Evolutionary conservation across 768 basidiomycete genomes (phyloP), one percentile per base, ranked within the genome.

Genomic region (Omphalotus guepiniiformis): DNA sequence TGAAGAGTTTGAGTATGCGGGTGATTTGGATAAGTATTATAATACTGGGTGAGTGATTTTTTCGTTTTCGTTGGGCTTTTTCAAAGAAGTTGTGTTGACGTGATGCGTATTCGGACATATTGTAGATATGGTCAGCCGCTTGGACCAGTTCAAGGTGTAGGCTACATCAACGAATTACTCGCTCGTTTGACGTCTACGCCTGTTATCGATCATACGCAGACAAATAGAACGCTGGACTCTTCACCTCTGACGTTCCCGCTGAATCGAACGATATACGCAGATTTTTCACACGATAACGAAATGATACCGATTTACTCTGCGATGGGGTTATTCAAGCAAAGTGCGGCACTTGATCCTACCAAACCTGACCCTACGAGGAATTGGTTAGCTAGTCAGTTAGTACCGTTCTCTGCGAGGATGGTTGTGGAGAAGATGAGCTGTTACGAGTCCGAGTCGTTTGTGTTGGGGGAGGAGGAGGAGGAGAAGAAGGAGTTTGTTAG

Each of bases 91-190:
- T 16, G 25, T 26, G 1, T 8, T 8, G 6, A n/a, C 23, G 38
- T n/a, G 19, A 11, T 27, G 15, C 40, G 39, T 4, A 19, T 47
- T 15, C 53, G 39, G 51, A 35, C 39, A 7, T 21, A 4, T 9
- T 35, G 16, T 50, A 87, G 85, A 16, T 77, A 88, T 50, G 88
- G 89, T 3, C 79, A 81, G 51, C 54, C 61, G 2, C 69, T 92
- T 1, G 89, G 90, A 2, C 82, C 70, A 4, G 80, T 90, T 6
- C 88, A 89, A 59, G 89, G 90, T 26, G 83, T 93, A 3, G 93
- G 92, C 5, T 95, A 88, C 60, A 72, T 88, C 58, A 93, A 92
- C 60, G 92, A 94, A 66, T 76, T 95, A n/a, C 62, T 94, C 18
- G 88, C 89, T 0, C 80, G 93, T 9, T 73, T 95, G 35, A 88